Evolutionary conservation across 2,329 filamentous ascomycete species (phyloP), one percentile per base, ranked within the genome.

Genomic region (Pseudogymnoascus sp.): DNA sequence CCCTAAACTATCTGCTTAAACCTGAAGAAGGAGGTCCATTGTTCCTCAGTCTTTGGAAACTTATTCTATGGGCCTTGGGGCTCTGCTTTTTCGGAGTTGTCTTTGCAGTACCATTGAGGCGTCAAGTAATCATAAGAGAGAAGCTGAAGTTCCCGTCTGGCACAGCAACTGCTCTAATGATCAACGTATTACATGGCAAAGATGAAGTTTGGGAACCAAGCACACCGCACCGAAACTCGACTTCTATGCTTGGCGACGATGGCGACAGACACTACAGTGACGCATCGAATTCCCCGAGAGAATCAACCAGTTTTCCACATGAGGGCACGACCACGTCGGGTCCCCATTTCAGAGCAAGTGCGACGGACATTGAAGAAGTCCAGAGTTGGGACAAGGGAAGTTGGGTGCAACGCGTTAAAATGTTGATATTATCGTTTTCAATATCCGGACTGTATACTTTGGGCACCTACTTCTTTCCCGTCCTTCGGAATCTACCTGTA

Each of bases 61-160:
- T 97, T 67, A 86, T 96, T 5, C 75, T 97, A 6, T 99, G 95
- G 95, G 90, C 91, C 26, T 75, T 99, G 62, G 95, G 95, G 0
- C 84, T 99, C 14, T 97, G 93, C 73, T 93, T 97, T 72, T 99
- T 99, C 73, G 95, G 95, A 0, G 95, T 97, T 1, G 88, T 97
- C 1, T 97, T 99, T 77, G 95, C 93, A 0, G 93, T 99, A 12
- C 95, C 95, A 0, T 73, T 97, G 63, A 83, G 95, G 57, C 89
- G 86, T 63, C 91, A 99, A 77, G 93, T 97, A 63, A 96, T 99
- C 66, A 91, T 99, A 63, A 80, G 89, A 64, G 95, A 99, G 77
- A 90, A 93, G 73, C 77, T 99, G 64, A 95, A 90, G 72, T 99
- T 99, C 69, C 95, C 95, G 0, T 96, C 91, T 70, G 95, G 95